Evolutionary conservation across 768 basidiomycete genomes (phyloP).

Genomic region (Suillus hirtellus): DNA sequence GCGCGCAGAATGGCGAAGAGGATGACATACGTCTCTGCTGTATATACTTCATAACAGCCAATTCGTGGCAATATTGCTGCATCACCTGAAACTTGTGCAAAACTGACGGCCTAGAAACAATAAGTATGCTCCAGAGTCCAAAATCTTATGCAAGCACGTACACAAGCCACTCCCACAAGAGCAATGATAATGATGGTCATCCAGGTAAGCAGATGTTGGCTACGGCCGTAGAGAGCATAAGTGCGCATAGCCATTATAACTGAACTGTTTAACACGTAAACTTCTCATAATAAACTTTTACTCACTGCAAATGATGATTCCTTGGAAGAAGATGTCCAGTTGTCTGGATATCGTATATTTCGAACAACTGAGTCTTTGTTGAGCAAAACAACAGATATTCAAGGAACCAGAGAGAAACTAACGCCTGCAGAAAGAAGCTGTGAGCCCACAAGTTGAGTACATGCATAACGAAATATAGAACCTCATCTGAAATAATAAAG

Average conservation of each 20-base stretch:
- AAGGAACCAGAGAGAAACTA: neutral
- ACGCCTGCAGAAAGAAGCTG: conserved; percentile 3
- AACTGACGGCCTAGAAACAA: conserved; percentile 16
- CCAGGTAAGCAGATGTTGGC: conserved; percentile 36
- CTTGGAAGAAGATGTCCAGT: neutral
- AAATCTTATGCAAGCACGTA: conserved; percentile 28
- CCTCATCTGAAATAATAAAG: neutral
- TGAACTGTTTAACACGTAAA: conserved; percentile 16
- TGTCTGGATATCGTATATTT: neutral
- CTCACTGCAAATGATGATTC: neutral
- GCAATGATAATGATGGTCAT: conserved; percentile 35
- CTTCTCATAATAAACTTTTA: neutral
- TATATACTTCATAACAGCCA: conserved; percentile 29
- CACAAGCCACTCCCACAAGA: conserved; percentile 35
- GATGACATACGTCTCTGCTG: conserved; percentile 10
- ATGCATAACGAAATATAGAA: neutral
- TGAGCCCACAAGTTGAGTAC: neutral
- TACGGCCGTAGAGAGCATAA: conserved; percentile 50
- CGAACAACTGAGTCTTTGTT: conserved; percentile 1
- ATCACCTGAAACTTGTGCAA: conserved; percentile 48
- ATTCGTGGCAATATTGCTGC: conserved; percentile 24
- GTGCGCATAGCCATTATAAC: conserved; percentile 50
- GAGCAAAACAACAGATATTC: neutral
- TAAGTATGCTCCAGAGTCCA: neutral
- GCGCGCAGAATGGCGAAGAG: conserved; percentile 40